phyloP scores from a whole-genome alignment of 371 early-diverging fungal species.

The Gilbertella persicaria region DNA sequence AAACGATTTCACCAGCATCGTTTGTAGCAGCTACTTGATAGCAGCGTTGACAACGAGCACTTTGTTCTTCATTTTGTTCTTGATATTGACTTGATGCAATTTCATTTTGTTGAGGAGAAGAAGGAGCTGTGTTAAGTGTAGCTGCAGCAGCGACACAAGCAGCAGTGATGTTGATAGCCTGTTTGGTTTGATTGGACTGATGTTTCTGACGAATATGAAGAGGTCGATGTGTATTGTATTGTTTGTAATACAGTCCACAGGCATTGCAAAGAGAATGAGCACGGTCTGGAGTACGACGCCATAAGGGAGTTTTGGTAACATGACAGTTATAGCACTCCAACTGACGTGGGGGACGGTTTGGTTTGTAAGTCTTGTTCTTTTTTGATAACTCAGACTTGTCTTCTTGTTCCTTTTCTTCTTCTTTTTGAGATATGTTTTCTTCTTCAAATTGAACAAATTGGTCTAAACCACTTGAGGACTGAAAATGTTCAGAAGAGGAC shows the following conservation, averaged over 20 bases:
- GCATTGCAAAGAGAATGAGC: conserved; percentile 84
- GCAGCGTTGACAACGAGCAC: conserved; percentile 13
- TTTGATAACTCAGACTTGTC: conserved; percentile 1
- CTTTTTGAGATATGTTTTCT: neutral
- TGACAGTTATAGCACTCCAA: conserved; percentile 80
- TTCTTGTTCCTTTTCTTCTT: neutral
- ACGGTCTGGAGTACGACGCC: conserved; percentile 80
- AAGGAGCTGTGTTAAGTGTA: neutral
- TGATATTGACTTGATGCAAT: neutral
- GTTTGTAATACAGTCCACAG: conserved; percentile 82
- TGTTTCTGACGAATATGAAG: conserved; percentile 60
- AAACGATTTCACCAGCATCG: conserved; percentile 11
- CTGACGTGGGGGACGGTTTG: conserved; percentile 31
- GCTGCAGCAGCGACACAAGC: neutral
- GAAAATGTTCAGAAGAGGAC: neutral
- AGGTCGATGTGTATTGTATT: conserved; percentile 73
- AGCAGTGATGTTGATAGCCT: neutral
- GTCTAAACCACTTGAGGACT: conserved; percentile 9
- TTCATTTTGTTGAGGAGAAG: neutral
- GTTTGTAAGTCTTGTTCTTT: conserved; percentile 9
- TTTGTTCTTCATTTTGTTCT: neutral
- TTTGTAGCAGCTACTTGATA: conserved; percentile 11
- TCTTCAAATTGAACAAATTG: conserved; percentile 20
- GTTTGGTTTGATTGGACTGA: conserved; percentile 12
- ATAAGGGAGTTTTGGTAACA: conserved; percentile 78